Conservation (phyloP, 2,329 filamentous ascomycete species). For the Tolypocladium sp. region DNA sequence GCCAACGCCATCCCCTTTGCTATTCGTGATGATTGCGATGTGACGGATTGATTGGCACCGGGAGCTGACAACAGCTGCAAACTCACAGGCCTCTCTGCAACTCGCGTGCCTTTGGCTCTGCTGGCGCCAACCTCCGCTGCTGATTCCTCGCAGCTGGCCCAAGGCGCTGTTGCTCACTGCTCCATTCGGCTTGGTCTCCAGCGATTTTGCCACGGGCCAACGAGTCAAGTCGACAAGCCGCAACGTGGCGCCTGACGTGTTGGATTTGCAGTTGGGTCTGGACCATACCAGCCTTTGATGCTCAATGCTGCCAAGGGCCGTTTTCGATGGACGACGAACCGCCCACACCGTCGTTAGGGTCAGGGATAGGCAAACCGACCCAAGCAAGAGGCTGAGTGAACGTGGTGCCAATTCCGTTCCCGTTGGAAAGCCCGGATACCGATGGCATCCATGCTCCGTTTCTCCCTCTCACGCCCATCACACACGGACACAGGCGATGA, state of each 20-base stretch:
- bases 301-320: neutral
- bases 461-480: neutral
- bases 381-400: neutral
- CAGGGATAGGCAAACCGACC: neutral
- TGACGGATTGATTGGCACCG: neutral
- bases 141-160: neutral
- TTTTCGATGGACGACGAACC: neutral
- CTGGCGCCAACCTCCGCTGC: neutral
- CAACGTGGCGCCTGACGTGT: slow-evolving; percentile 1
- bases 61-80: neutral
- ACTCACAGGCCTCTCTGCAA: neutral
- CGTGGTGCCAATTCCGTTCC: neutral
- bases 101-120: neutral
- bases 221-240: neutral
- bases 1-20: neutral
- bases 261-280: neutral
- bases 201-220: neutral
- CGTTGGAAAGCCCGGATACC: neutral
- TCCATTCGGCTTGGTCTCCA: neutral
- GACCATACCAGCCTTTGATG: neutral
- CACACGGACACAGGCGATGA: neutral
- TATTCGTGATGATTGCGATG: neutral
- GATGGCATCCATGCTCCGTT: neutral
- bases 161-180: neutral
- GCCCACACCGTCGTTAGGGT: neutral